phyloP scores from a whole-genome alignment of 192 early-diverging fungal genomes.

The Jimgerdemannia lactiflua region DNA sequence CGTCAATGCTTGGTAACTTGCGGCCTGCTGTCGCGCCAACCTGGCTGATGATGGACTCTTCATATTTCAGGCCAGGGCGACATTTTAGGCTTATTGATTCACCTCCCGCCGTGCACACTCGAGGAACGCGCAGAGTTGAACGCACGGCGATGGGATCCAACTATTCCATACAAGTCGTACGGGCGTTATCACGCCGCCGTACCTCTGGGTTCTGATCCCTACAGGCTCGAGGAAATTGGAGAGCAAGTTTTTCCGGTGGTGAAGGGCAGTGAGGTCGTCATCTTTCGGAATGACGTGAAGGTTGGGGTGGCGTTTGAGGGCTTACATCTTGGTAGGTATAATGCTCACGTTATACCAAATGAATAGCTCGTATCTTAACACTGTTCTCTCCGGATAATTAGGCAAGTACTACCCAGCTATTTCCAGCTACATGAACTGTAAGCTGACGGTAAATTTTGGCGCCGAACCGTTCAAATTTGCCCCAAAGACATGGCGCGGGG shows the following conservation, averaged over 20 bases:
- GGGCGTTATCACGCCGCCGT: background rate
- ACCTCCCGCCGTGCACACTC: conserved; percentile 36
- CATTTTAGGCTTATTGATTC: conserved; percentile 43
- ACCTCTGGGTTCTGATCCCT: background rate
- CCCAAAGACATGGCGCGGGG: conserved; percentile 42
- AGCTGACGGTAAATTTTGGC: conserved; percentile 65
- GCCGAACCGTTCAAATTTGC: conserved; percentile 57
- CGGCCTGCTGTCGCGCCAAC: background rate
- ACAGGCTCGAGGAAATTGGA: conserved; percentile 36
- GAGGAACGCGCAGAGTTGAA: conserved; percentile 41
- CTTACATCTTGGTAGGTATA: conserved; percentile 47
- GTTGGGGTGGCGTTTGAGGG: conserved; percentile 64
- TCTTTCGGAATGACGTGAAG: conserved; percentile 63
- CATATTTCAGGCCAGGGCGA: conserved; percentile 33
- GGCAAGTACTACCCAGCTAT: conserved; percentile 77
- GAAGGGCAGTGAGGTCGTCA: conserved; percentile 55
- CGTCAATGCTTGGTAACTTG: no score
- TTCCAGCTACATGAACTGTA: conserved; percentile 63
- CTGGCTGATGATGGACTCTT: background rate
- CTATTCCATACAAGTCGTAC: conserved; percentile 12
- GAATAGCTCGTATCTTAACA: background rate
- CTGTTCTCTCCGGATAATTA: background rate
- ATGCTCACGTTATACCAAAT: background rate
- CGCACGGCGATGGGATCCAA: conserved; percentile 40
- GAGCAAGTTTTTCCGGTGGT: conserved; percentile 43